A percentile compares a stretch with the other conserved stretches of the same genome.
Evolutionary conservation across 139 green algal species (phyloP).

Genomic region (Haematococcus lacustris): DNA sequence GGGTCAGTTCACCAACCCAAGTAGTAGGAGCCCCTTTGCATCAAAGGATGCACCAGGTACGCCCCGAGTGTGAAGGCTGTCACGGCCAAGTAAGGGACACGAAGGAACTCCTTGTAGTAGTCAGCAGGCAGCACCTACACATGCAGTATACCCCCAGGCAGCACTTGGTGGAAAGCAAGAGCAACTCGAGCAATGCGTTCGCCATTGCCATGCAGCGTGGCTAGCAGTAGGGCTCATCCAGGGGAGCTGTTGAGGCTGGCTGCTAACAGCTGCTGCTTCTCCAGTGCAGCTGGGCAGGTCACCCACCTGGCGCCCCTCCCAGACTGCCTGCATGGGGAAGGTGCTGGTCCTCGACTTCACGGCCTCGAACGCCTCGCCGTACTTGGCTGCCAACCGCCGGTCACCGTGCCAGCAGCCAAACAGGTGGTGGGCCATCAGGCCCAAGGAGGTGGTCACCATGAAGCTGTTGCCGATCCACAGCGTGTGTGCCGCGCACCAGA

Average conservation of each 20-base stretch:
- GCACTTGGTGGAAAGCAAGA: too few species aligned
- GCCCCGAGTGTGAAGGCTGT: constrained; percentile 75
- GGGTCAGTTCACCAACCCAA: constrained; percentile 71
- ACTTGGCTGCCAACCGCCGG: constrained; percentile 71
- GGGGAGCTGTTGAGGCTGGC: too few species aligned
- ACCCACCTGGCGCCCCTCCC: constrained; percentile 65
- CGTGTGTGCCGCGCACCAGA: constrained; percentile 86
- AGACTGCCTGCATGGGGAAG: constrained; percentile 82
- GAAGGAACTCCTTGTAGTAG: constrained; percentile 92
- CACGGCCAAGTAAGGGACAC: constrained; percentile 78
- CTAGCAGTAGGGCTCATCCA: too few species aligned
- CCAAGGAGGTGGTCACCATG: constrained; percentile 74
- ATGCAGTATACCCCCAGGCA: too few species aligned
- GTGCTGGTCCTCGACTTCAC: constrained; percentile 81
- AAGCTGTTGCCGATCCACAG: constrained; percentile 91
- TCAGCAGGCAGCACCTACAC: constrained; percentile 80
- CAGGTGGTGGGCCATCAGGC: constrained; percentile 85
- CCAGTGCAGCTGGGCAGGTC: too few species aligned
- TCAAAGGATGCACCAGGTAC: constrained; percentile 86
- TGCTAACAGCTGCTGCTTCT: too few species aligned
- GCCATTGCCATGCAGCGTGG: too few species aligned
- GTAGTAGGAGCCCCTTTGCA: constrained; percentile 73
- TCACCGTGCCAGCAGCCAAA: constrained; percentile 96
- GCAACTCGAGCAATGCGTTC: too few species aligned
- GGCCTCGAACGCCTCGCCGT: constrained; percentile 80